Evolutionary conservation across 192 early-diverging fungal species (phyloP).

Genomic region (Mortierella alpina): DNA sequence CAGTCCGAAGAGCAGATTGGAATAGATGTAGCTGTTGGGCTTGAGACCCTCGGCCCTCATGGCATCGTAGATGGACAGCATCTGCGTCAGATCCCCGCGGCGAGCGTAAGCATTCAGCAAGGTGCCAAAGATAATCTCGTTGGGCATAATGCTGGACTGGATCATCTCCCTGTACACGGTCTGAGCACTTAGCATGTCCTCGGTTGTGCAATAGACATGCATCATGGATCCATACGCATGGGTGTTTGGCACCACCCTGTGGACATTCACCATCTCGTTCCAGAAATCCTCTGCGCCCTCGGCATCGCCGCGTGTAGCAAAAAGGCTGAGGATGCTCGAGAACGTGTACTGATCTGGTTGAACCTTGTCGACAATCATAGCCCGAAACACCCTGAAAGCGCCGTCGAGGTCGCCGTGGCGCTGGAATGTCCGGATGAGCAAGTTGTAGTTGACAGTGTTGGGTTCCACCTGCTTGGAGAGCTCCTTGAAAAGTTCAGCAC

Average conservation of each 20-base stretch:
- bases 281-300: conserved; percentile 49
- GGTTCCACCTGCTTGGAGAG: conserved; percentile 47
- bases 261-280: conserved; percentile 56
- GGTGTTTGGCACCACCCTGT: conserved; percentile 46
- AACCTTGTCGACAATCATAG: conserved; percentile 45
- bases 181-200: conserved; percentile 79
- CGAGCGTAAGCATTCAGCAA: conserved; percentile 81
- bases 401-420: conserved; percentile 56
- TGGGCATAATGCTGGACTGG: conserved; percentile 67
- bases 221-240: conserved; percentile 79
- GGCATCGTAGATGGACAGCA: conserved; percentile 56
- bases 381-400: conserved; percentile 51
- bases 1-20: conserved; percentile 57
- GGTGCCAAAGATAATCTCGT: conserved; percentile 83
- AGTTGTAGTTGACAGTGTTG: conserved; percentile 56
- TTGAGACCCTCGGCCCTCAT: conserved; percentile 55
- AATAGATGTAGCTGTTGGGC: conserved; percentile 58
- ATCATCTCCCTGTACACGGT: conserved; percentile 88
- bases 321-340: conserved; percentile 62
- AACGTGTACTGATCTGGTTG: conserved; percentile 59
- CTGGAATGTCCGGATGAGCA: conserved; percentile 58
- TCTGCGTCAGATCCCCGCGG: conserved; percentile 55
- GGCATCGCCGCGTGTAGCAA: conserved; percentile 55
- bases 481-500: conserved; percentile 26
- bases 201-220: conserved; percentile 76